Evolutionary conservation across 1,139 yeast genomes (phyloP).

Genomic region (Ashbya aceris): DNA sequence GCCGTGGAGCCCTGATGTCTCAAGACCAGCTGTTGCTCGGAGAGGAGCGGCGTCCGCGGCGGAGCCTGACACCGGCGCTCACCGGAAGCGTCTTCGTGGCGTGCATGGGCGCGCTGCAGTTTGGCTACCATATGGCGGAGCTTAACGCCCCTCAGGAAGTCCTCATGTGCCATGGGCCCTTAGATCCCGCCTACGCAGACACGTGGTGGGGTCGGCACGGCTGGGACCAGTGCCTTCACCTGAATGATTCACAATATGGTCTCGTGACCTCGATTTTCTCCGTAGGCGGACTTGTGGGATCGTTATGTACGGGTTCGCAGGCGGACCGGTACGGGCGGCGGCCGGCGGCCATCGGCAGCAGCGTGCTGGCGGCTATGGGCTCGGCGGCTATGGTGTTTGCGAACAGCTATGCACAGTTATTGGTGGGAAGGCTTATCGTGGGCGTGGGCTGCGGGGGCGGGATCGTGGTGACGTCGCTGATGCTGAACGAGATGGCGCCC

Average conservation of each 20-base stretch:
- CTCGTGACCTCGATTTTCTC: constrained; percentile 76
- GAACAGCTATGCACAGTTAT: constrained; percentile 36
- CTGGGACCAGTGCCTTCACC: constrained; percentile 44
- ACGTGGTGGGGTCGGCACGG: constrained; percentile 26
- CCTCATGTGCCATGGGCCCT: constrained; percentile 39
- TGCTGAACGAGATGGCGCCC: constrained; percentile 75
- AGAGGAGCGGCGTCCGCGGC: too few relatives aligned
- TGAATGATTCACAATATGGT: constrained; percentile 61
- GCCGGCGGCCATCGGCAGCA: constrained; percentile 46
- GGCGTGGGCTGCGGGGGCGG: constrained; percentile 87
- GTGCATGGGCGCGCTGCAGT: constrained; percentile 71
- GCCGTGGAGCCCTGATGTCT: too few relatives aligned
- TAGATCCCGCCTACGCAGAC: constrained; percentile 20
- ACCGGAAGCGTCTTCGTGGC: constrained; percentile 33
- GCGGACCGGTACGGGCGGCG: constrained; percentile 65
- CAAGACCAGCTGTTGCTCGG: too few relatives aligned
- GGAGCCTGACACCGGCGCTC: too few relatives aligned
- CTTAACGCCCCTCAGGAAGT: constrained; percentile 72
- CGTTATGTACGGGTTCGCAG: constrained; percentile 60
- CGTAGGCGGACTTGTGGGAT: constrained; percentile 78
- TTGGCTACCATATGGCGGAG: constrained; percentile 86
- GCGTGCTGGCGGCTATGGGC: constrained; percentile 53
- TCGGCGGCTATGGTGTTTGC: constrained; percentile 53
- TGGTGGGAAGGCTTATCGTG: constrained; percentile 64
- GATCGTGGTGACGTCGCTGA: constrained; percentile 74